A percentile compares a stretch with the other conserved stretches of the same genome.
phyloP scores from a whole-genome alignment of 768 basidiomycete genomes.

The Termitomyces sp. region DNA sequence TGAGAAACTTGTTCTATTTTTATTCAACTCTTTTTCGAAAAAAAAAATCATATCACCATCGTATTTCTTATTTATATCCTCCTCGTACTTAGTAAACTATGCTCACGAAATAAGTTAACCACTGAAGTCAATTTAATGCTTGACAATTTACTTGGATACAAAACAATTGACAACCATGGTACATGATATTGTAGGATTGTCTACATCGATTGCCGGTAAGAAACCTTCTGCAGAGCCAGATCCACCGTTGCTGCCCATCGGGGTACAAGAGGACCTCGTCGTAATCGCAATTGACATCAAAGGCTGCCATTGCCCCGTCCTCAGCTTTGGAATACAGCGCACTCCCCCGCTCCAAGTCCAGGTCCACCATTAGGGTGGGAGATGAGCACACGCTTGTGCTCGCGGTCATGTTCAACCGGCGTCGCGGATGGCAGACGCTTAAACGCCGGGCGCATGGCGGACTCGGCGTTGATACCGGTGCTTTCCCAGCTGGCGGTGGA shows the following conservation, averaged over 20 bases:
- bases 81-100: too few relatives aligned
- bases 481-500: neutral
- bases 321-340: neutral
- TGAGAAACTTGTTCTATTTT: too few relatives aligned
- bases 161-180: too few relatives aligned
- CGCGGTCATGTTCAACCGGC: neutral
- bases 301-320: neutral
- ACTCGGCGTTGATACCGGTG: neutral
- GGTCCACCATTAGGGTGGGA: neutral
- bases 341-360: neutral
- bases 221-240: neutral
- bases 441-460: neutral
- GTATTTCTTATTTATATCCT: too few relatives aligned
- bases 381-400: neutral
- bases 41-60: too few relatives aligned
- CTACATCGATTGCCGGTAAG: neutral
- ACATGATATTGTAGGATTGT: too few relatives aligned
- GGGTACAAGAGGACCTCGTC: neutral
- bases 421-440: conserved; percentile 2
- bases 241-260: neutral
- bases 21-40: too few relatives aligned
- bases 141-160: too few relatives aligned
- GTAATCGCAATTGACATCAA: neutral
- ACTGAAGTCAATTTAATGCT: too few relatives aligned
- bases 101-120: too few relatives aligned